Evolutionary conservation across 345 rosid genomes (phyloP), one percentile per base, ranked within the genome.

Genomic region (Brassica carinata): DNA sequence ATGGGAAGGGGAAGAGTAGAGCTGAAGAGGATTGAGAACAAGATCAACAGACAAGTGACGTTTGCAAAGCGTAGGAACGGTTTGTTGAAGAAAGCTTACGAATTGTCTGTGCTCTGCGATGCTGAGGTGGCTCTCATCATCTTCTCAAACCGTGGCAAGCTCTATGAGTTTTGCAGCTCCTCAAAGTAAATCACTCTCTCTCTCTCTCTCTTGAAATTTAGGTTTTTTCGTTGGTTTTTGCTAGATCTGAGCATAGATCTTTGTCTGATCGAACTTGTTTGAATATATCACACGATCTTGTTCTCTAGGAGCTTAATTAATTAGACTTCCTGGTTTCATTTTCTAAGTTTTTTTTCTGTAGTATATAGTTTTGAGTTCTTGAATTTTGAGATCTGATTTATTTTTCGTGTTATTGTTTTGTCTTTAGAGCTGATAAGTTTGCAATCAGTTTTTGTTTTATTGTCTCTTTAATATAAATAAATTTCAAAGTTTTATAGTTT

Each of bases 1-100:
- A 94, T 95, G 98, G 99, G 99, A 80, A 95, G 99, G 63, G 98
- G 98, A 64, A 91, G 96, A 88, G 99, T 95, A 69, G 99, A 95
- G 87, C 80, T 95, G 92, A 95, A 93, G 92, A 90, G 99, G 90
- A 95, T 95, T 83, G 99, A 95, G 90, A 95, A 95, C 92, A 92
- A 94, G 88, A 94, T 94, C 87, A 94, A 94, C 93, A 91, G 99
- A 86, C 99, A 95, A 85, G 99, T 95, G 67, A 95, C 99, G 0
- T 95, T 95, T 84, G 93, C 99, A 2, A 95, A 95, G 87, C 91
- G 99, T 70, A 91, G 99, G 77, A 93, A 93, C 81, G 99, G 98
- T 48, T 67, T 95, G 85, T 78, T 95, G 87, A 95, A 95, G 93
- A 95, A 95, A 87, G 98, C 99, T 75, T 93, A 95, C 62, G 99